These are phyloP conservation scores for Monosporascus cannonballus DNA, from an alignment of 2,329 filamentous ascomycete species.

Conservation along the genomic window DNA sequence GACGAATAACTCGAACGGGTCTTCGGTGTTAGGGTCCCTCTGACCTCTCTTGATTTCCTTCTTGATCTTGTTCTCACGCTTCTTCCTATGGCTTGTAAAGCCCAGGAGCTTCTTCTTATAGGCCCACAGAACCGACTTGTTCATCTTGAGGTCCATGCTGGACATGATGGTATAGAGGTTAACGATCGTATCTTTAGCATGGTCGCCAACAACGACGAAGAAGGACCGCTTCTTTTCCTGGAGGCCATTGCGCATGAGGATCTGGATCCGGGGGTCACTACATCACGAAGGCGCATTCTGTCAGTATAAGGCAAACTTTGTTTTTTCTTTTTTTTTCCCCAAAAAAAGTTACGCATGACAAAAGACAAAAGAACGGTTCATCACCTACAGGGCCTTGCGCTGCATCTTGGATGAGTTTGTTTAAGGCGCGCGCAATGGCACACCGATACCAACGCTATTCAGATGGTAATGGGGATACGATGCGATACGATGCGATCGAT, in stretches of 20 bases:
- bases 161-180: slow-evolving; percentile 92
- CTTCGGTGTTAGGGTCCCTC: slow-evolving; percentile 84
- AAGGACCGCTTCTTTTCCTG: slow-evolving; percentile 98
- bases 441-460: not conserved
- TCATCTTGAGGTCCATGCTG: slow-evolving; percentile 82
- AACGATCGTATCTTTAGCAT: slow-evolving; percentile 93
- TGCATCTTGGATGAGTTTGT: slow-evolving; percentile 14
- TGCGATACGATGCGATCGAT: no score
- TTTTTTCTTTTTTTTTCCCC: no score
- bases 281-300: not conserved
- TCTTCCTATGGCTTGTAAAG: slow-evolving; percentile 93
- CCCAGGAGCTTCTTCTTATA: slow-evolving; percentile 97
- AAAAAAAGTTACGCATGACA: no score
- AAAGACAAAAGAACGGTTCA: no score
- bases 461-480: no score
- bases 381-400: slow-evolving; percentile 23
- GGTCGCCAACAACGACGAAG: slow-evolving; percentile 93
- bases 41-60: slow-evolving; percentile 95
- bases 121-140: slow-evolving; percentile 95
- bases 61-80: slow-evolving; percentile 97
- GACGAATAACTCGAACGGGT: slow-evolving; percentile 96
- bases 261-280: slow-evolving; percentile 83
- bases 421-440: not conserved
- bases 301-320: not conserved
- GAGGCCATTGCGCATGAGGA: slow-evolving; percentile 84